Percentiles rank a stretch among this genome's conserved stretches.
These are phyloP conservation scores for Aegilops speltoides DNA, from an alignment of 176 grass and related monocot genomes.

Conservation along the genomic window DNA sequence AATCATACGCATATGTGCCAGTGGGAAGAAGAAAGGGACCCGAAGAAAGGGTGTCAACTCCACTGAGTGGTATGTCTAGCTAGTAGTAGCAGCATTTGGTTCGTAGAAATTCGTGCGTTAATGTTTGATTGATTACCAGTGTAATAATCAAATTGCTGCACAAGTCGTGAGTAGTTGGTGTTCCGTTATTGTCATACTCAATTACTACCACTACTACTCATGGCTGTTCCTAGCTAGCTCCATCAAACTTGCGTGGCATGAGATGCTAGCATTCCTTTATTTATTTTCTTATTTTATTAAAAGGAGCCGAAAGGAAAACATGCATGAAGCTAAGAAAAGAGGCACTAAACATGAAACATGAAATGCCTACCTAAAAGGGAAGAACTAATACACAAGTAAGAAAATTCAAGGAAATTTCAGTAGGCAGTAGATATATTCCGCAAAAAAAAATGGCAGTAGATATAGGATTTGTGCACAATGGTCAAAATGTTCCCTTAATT, in stretches of 20 bases:
- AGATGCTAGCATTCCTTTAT: no score
- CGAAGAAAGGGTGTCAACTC: neutral
- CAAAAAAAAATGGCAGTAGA: no score
- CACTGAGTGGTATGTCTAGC: no score
- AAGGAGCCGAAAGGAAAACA: neutral
- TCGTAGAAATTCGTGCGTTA: no score
- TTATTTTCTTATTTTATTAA: neutral
- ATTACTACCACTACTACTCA: neutral
- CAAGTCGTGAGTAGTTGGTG: neutral
- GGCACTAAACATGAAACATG: neutral
- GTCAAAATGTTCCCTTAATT: neutral
- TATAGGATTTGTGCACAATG: neutral
- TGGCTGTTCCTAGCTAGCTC: neutral
- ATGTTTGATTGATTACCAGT: no score
- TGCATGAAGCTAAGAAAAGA: neutral
- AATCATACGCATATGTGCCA: neutral
- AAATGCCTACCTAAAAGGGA: neutral
- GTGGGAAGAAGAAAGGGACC: neutral
- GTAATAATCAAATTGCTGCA: no score
- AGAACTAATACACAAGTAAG: neutral
- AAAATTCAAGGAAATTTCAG: neutral
- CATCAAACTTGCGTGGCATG: neutral
- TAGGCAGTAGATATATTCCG: no score
- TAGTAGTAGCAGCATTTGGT: no score
- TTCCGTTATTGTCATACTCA: constrained; percentile 9